These are phyloP conservation scores for Hirschioporus abietinus DNA, from an alignment of 768 basidiomycete genomes.

Conservation along the genomic window DNA sequence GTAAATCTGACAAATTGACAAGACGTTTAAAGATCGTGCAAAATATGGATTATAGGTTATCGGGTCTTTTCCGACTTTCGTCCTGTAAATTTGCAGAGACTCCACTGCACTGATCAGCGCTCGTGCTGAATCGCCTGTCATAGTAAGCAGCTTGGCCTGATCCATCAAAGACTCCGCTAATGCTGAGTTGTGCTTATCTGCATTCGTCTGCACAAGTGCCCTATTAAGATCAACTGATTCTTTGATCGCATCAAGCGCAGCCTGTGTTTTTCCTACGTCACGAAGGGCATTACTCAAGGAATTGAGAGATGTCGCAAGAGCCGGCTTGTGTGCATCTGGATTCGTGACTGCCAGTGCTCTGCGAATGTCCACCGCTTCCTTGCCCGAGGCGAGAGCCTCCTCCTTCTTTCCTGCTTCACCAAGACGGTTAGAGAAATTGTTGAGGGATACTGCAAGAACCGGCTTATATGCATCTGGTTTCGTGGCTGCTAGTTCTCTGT, in stretches of 20 bases:
- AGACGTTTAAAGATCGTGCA: slow-evolving; percentile 7
- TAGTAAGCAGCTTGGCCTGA: neutral
- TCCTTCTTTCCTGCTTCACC: neutral
- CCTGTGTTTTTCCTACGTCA: neutral
- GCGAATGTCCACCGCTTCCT: neutral
- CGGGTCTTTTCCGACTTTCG: neutral
- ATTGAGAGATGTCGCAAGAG: neutral
- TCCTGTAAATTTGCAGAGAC: neutral
- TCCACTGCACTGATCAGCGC: neutral
- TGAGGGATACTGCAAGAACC: neutral
- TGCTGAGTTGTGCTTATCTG: too few relatives aligned
- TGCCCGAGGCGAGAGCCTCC: neutral
- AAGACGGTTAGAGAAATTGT: neutral
- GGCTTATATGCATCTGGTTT: neutral
- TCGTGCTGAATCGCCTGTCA: neutral
- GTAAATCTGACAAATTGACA: slow-evolving; percentile 2
- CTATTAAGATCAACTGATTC: too few relatives aligned
- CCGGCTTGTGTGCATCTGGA: neutral
- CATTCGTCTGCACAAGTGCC: too few relatives aligned
- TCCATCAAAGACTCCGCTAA: neutral
- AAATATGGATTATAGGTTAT: slow-evolving; percentile 6
- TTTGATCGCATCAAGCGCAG: too few relatives aligned
- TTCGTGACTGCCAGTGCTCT: neutral
- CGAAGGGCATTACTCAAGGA: neutral
- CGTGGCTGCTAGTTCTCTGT: neutral